Percentiles rank a stretch among this genome's conserved stretches.
These are phyloP conservation scores for Arthroderma uncinatum DNA, from an alignment of 2,329 filamentous ascomycete species.

Conservation along the genomic window DNA sequence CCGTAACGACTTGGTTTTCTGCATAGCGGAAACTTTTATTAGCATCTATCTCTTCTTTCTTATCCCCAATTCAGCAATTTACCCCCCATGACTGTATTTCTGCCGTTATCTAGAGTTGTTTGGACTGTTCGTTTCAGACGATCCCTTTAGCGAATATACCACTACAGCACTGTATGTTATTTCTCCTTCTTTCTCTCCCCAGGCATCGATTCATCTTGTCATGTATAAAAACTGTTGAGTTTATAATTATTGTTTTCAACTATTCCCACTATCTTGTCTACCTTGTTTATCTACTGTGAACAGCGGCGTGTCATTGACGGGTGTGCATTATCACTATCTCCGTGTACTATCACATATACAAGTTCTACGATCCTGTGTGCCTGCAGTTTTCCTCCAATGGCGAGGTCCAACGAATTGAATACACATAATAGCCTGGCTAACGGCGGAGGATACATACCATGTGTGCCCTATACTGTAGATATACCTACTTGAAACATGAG, in stretches of 20 bases:
- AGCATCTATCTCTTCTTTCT: not conserved
- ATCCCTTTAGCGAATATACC: not conserved
- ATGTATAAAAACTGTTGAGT: not conserved
- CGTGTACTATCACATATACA: not conserved
- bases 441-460: not conserved
- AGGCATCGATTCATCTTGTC: not conserved
- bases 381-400: no score
- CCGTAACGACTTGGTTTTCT: not conserved
- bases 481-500: not conserved
- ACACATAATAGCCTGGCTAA: no score
- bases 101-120: not conserved
- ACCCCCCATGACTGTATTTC: not conserved
- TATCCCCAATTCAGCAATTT: not conserved
- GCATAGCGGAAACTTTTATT: constrained; percentile 5
- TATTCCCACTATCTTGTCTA: not conserved
- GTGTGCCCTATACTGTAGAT: not conserved
- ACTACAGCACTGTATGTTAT: not conserved
- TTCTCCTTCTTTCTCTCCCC: not conserved
- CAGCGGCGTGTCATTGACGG: not conserved
- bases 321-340: not conserved
- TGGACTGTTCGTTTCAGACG: not conserved
- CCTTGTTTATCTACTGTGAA: not conserved
- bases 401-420: no score
- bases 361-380: not conserved
- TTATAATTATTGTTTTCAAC: not conserved